Evolutionary conservation across 352 stramenopile genomes (phyloP).

Genomic region (Phytophthora palmivora): DNA sequence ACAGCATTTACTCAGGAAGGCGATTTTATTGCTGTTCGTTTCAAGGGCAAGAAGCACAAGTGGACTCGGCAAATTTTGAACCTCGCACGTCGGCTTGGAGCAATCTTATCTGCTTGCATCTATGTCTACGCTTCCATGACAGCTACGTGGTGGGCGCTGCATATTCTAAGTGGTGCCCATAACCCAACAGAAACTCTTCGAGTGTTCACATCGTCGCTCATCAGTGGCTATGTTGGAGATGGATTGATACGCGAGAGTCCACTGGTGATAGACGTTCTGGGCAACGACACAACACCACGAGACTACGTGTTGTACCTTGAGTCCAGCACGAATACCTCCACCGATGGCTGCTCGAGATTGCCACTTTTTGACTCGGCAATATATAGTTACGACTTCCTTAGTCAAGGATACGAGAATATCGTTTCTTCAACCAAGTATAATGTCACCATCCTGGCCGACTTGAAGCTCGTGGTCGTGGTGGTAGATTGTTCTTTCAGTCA

Average conservation of each 20-base stretch:
- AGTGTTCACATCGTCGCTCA: slow-evolving; percentile 22
- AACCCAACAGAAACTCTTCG: slow-evolving; percentile 18
- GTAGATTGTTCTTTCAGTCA: slow-evolving; percentile 45
- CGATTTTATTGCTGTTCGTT: slow-evolving; percentile 13
- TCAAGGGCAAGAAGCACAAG: slow-evolving; percentile 19
- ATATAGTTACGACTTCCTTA: slow-evolving; percentile 46
- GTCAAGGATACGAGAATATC: slow-evolving; percentile 26
- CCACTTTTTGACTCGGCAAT: slow-evolving; percentile 17
- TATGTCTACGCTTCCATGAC: slow-evolving; percentile 41
- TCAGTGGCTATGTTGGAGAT: slow-evolving; percentile 36
- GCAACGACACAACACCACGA: slow-evolving; percentile 30
- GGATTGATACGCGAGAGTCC: slow-evolving; percentile 38
- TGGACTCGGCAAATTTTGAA: slow-evolving; percentile 33
- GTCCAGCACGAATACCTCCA: slow-evolving; percentile 19
- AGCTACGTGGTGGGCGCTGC: slow-evolving; percentile 27
- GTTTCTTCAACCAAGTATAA: slow-evolving; percentile 40
- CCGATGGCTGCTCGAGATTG: slow-evolving; percentile 17
- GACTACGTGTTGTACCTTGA: slow-evolving; percentile 43
- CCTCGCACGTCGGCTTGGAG: slow-evolving; percentile 25
- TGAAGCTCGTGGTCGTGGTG: slow-evolving; percentile 45
- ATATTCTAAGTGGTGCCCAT: slow-evolving; percentile 25
- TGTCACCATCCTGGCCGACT: slow-evolving; percentile 30
- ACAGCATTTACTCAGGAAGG: slow-evolving; percentile 12
- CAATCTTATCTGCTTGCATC: slow-evolving; percentile 20
- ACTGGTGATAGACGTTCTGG: slow-evolving; percentile 25